Evolutionary conservation across 1,284 basidiomycete genomes (phyloP), one percentile per base, ranked within the genome.

Genomic region (Exobasidium cylindrosporum): DNA sequence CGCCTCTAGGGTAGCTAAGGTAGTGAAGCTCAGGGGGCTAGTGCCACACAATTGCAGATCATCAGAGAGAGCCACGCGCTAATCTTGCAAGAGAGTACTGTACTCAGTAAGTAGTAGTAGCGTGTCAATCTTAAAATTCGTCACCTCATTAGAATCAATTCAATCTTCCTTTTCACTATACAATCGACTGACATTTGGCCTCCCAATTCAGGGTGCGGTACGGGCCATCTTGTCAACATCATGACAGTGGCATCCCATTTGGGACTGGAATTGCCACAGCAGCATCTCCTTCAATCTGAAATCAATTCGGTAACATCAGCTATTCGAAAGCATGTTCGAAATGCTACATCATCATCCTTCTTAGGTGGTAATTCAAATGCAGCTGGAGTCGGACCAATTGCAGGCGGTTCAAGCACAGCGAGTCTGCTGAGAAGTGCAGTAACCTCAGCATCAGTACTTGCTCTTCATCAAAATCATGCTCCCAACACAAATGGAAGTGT

Each of bases 271-370:
- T 7, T 40, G 35, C 35, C 31, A 4, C 3, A 35, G 54, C 21
- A 72, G 83, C 90, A 94, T 84, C 86, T 94, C 52, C 81, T 95
- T 28, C 85, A 88, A 66, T 88, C 90, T 43, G 94, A 97, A 84
- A 90, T 97, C 67, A 85, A 94, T 60, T 85, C 91, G 11, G 90
- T 98, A 70, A 96, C 92, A 45, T 92, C 92, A 3, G 86, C 87
- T n/a, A 96, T 98, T 91, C 90, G 95, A 80, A 92, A 94, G 83
- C 70, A 68, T 26, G 63, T 70, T 23, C 62, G 74, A 21, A 66
- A 57, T 29, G 61, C 69, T 11, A 56, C 73, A n/a, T 65, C 65
- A 6, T 66, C 40, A 60, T 73, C 46, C 30, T 45, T 45, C 29
- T 47, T 64, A 55, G 47, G 58, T 28, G 17, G 57, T 54, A 21